Evolutionary conservation across 1,284 basidiomycete species (phyloP), one percentile per base, ranked within the genome.

Genomic region (Moesziomyces antarcticus): DNA sequence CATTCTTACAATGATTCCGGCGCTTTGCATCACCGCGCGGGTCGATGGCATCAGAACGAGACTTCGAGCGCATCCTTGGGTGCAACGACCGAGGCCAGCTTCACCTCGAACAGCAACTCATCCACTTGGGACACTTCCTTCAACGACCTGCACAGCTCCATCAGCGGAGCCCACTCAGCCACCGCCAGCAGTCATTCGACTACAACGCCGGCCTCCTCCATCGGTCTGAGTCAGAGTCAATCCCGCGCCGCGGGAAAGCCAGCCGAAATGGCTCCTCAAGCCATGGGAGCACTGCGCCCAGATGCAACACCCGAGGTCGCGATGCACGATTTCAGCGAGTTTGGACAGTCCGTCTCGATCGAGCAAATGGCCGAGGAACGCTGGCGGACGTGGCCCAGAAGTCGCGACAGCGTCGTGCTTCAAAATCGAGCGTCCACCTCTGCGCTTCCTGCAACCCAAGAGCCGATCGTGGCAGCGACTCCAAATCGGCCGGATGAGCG

Each of bases 321-420:
- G 41, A 64, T 65, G 56, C 40, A 52, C 24, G 68, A 65, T n/a
- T 65, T 71, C 22, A 70, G 67, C 61, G 68, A 71, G 25, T 71
- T 71, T 37, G 61, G 61, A 6, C 61, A 71, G 37, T 64, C 61
- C 7, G 54, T 71, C n/a, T 57, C 68, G 16, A 71, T 71, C 21
- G 61, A 71, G 48, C 53, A 64, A 2, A 71, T 71, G 68, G 68
- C 68, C 1, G 68, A 71, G 20, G 50, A 56, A 18, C 52, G 61
- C 2, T 71, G 68, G 68, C 62, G 68, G 22, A 71, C 61, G 2
- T 71, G 68, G 68, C 68, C 61, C 6, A 41, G 68, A n/a, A 45
- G 50, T 20, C 41, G 50, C 5, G 57, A 44, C 4, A 45, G 47
- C 16, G 37, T 42, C n/a, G 18, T 51, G 3, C 30, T 33, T 2